Percentiles rank a stretch among this genome's conserved stretches.
These are phyloP conservation scores for Tricholoma flavovirens DNA, from an alignment of 768 basidiomycete species.

Conservation along the genomic window DNA sequence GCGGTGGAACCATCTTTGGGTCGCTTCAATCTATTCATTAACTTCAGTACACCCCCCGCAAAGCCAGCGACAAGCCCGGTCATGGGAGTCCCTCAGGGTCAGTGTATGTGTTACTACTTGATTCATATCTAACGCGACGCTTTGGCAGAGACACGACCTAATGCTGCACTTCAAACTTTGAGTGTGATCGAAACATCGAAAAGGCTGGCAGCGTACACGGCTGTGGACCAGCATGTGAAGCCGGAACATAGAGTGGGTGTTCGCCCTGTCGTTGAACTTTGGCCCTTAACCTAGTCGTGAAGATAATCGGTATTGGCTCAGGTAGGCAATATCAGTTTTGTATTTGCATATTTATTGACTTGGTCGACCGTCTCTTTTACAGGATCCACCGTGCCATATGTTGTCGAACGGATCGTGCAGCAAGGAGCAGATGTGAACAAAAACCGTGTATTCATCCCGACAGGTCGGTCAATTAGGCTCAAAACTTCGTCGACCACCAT, in stretches of 20 bases:
- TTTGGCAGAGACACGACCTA: neutral
- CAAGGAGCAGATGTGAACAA: slow-evolving; percentile 76
- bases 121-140: neutral
- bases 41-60: neutral
- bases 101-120: too few relatives aligned
- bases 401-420: slow-evolving; percentile 88
- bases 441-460: slow-evolving; percentile 84
- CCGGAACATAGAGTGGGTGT: slow-evolving; percentile 73
- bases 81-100: neutral
- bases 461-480: slow-evolving; percentile 38
- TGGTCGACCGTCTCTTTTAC: neutral
- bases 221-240: slow-evolving; percentile 85
- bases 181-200: slow-evolving; percentile 76
- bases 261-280: neutral
- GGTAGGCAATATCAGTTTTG: slow-evolving; percentile 34
- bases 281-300: slow-evolving; percentile 1
- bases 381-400: slow-evolving; percentile 95
- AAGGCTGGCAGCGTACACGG: slow-evolving; percentile 86
- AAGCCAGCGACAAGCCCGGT: neutral
- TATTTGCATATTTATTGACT: neutral
- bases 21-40: neutral
- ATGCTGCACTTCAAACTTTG: slow-evolving; percentile 13
- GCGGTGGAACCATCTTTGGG: neutral
- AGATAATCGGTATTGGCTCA: slow-evolving; percentile 88
- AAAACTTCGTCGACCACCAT: slow-evolving; percentile 1